Base-by-base conservation (phyloP, 2,329 filamentous ascomycete species). In the Alternaria arborescens region DNA sequence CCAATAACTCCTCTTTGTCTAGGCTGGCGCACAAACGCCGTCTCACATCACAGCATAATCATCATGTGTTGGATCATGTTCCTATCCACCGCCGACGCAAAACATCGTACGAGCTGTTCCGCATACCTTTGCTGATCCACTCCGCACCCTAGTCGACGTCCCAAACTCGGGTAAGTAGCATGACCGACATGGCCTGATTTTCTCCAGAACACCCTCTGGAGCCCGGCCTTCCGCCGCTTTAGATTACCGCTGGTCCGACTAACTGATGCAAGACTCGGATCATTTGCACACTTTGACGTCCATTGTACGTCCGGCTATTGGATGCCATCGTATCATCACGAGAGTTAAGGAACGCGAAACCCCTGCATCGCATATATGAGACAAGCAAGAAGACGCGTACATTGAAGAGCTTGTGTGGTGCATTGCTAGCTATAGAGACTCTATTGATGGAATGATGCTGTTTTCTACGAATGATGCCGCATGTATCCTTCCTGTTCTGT, bases 121-220 rank as follows among this genome's bases (percentile, higher is more conserved):
- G 46, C 46, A 50, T 36, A n/a, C 34, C 46, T 50, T 50, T 12
- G 46, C 46, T 50, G 34, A 36, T 50, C 46, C 46, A 50, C 46
- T 38, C 28, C 30, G 16, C 46, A 36, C 46, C 46, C 46, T 20
- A 24, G 46, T 50, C 46, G 24, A 16, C 32, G 30, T 38, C 30
- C 46, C 52, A 55, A 43, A 52, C 47, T 60, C 40, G 58, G 53
- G 41, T 52, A 60, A 42, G 53, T 44, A 38, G 26, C 28, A 60
- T 56, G 53, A 53, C 58, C 46, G 58, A 60, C 40, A 60, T 60
- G 58, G 58, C 58, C 58, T 60, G 58, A 60, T 60, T 57, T 24
- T 36, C 47, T 57, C 38, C 50, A 16, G 26, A 47, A 40, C 26
- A 30, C 47, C 38, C 12, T 52, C 47, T 41, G 46, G 32, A 44